Base-by-base conservation (phyloP, 192 early-diverging fungal species). In the Backusella sp. region DNA sequence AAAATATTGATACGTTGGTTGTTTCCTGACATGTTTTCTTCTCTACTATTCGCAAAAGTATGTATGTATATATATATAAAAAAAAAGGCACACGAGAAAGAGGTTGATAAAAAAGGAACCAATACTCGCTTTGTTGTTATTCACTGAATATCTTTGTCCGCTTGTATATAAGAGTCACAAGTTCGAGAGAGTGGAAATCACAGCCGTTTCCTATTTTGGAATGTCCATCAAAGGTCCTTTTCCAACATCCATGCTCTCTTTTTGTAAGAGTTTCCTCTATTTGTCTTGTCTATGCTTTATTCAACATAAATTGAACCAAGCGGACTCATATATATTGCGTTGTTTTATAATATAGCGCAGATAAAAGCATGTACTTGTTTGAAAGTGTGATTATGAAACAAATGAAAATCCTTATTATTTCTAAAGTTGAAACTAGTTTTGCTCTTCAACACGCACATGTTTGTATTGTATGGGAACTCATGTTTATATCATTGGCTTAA, bases 1-100 rank as follows among this genome's bases (percentile, higher is more conserved):
- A 98, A 98, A 73, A 98, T 92, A 84, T 89, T 93, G 76, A 97
- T 85, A 67, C 94, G 89, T 68, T 86, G 85, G 65, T 86, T 87
- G 34, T 78, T 81, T 11, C 87, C 91, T 37, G 92, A 91, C 92
- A 94, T 93, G 1, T 26, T 59, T 59, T 49, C n/a, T 6, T 49
- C 42, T 44, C 12, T 44, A 5, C 15, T 49, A n/a, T 49, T 49
- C 1, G 42, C 14, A 15, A 44, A 4, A 44, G 42, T 44, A 44
- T 44, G 11, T 39, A 3, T 53, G n/a, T n/a, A 53, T 26, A 26
- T 59, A 3, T 23, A 26, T 6, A n/a, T 6, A 21, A 5, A 53
- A 59, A 59, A 26, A 59, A 26, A 59, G 23, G 53, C 14, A 26
- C 53, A 59, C 53, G 53, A 23, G 23, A 59, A 59, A 59, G 53